A percentile compares a stretch with the other conserved stretches of the same genome.
phyloP scores from a whole-genome alignment of 108 stramenopile species.

The Skeletonema marinoi region DNA sequence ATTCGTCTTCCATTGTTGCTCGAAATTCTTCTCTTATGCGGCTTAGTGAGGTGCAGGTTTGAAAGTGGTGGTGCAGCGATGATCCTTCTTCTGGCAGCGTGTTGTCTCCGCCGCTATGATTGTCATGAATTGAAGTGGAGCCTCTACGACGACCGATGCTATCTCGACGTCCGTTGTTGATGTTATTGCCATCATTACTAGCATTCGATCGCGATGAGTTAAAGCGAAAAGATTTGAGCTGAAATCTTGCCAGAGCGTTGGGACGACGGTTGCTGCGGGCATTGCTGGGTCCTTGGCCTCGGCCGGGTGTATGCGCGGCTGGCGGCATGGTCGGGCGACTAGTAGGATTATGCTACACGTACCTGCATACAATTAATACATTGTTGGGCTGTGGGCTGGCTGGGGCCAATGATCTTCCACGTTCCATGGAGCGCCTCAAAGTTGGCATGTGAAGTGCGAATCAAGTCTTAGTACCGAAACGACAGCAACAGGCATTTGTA shows the following conservation, averaged over 20 bases:
- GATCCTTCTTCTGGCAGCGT: not conserved
- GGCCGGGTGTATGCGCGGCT: not conserved
- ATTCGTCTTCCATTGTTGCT: not conserved
- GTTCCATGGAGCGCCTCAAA: no score
- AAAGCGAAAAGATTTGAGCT: not conserved
- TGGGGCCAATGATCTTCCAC: no score
- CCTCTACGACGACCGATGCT: no score
- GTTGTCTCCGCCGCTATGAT: not conserved
- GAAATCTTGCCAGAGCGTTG: not conserved
- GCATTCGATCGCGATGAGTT: not conserved
- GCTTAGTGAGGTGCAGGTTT: not conserved
- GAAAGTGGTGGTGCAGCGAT: not conserved
- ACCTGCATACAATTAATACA: no score
- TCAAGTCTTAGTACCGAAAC: no score
- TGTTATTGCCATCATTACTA: not conserved
- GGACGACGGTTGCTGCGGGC: not conserved
- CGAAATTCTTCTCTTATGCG: constrained; percentile 2
- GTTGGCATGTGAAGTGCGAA: no score
- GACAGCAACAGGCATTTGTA: no score
- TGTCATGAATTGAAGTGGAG: not conserved
- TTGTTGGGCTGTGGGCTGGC: no score
- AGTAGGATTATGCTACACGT: no score
- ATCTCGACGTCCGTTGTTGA: not conserved
- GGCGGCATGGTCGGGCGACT: not conserved
- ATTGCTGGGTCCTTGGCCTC: not conserved